A percentile compares a stretch with the other conserved stretches of the same genome.
Conservation (phyloP, 208 protist species). For the Leishmania gerbilli region DNA sequence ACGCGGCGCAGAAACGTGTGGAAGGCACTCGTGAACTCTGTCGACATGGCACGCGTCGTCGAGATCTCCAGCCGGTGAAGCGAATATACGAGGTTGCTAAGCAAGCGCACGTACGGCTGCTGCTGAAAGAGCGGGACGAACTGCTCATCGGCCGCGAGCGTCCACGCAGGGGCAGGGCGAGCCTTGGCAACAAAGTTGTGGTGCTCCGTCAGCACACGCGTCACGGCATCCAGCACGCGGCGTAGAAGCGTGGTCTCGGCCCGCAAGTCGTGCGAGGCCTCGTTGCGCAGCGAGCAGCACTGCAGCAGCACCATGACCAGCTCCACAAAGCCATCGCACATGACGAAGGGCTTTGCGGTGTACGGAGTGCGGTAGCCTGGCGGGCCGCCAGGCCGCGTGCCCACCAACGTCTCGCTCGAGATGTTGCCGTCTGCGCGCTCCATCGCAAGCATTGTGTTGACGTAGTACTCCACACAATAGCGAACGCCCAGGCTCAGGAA, state of each 20-base stretch:
- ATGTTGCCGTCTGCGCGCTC: conserved; percentile 58
- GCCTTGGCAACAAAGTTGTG: conserved; percentile 63
- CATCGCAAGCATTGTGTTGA: conserved; percentile 68
- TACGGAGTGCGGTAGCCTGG: conserved; percentile 74
- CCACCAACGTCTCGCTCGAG: conserved; percentile 18
- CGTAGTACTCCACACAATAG: conserved; percentile 92
- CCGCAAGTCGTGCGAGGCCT: conserved; percentile 49
- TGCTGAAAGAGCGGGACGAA: conserved; percentile 95
- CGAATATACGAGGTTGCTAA: conserved; percentile 92
- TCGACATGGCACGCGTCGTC: conserved; percentile 48
- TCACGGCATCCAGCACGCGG: conserved; percentile 75
- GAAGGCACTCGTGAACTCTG: conserved; percentile 88
- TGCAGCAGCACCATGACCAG: conserved; percentile 91
- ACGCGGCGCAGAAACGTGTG: conserved; percentile 89
- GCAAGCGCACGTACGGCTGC: conserved; percentile 96
- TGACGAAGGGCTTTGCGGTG: conserved; percentile 51
- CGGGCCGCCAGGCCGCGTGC: conserved; percentile 62
- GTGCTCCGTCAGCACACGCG: conserved; percentile 70
- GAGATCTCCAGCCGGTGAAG: conserved; percentile 68
- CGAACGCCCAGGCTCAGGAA: conserved; percentile 89
- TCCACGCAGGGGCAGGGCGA: conserved; percentile 33
- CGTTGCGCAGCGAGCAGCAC: conserved; percentile 77
- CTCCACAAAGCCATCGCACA: conserved; percentile 94
- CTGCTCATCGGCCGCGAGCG: conserved; percentile 60
- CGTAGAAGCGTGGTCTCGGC: conserved; percentile 75